Evolutionary conservation across 2,329 filamentous ascomycete species (phyloP), one percentile per base, ranked within the genome.

Genomic region (Trichophyton equinum): DNA sequence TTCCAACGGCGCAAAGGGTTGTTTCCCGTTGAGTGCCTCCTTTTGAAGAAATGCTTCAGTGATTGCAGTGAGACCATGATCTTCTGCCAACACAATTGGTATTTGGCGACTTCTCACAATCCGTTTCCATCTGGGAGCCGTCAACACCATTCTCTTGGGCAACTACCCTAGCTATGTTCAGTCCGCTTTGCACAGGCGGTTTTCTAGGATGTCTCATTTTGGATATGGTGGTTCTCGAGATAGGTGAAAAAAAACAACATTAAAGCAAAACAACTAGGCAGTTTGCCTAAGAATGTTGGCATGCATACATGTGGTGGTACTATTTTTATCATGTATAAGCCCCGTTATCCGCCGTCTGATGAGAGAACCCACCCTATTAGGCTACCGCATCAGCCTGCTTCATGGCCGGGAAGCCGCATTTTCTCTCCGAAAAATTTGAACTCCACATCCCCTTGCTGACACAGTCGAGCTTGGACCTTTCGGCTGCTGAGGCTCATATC

Each of bases 271-370:
- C 22, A n/a, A 53, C 27, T 53, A 4, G 7, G 11, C 27, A 7
- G 18, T 22, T 27, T 33, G 22, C 49, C 9, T 49, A 27, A 30
- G 8, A n/a, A 11, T 8, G 49, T 53, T 53, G 49, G 49, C 20
- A 53, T 22, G 15, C 49, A 53, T 25, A 33, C 49, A 53, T 25
- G 9, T 25, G 4, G n/a, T 53, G 49, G 47, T 15, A 27, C 47
- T 30, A 53, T 53, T 33, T 53, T 53, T 53, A 53, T 53, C 40
- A 13, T n/a, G 49, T 53, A 53, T 53, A 27, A 51, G 49, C 49
- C 49, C 8, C 27, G n/a, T 53, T 13, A 11, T 11, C 49, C 22
- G 15, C 27, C 13, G 22, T n/a, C 4, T 27, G 6, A 49, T 27
- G 46, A 49, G 18, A 27, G 22, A 30, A 22, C 27, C 49, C 49